Conservation (phyloP, 2,329 filamentous ascomycete species). For the Neoscytalidium dimidiatum region DNA sequence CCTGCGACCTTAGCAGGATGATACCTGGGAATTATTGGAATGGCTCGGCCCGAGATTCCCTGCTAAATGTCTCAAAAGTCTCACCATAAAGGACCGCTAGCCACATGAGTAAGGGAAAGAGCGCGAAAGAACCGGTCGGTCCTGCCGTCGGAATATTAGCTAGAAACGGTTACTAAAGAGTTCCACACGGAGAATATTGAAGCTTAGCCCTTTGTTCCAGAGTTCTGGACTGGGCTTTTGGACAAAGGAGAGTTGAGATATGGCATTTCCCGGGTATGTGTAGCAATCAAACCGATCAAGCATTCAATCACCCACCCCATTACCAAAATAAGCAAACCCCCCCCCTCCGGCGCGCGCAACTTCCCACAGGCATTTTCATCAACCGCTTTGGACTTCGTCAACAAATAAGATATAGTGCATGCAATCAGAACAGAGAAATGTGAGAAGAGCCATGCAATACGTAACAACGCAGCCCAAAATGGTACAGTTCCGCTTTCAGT, state of each 20-base stretch:
- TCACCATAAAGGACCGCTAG: background rate
- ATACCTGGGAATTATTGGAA: background rate
- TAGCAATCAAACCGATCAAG: constrained; percentile 1
- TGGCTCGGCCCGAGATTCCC: background rate
- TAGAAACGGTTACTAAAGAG: background rate
- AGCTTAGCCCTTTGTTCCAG: too few relatives aligned
- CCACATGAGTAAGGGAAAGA: background rate
- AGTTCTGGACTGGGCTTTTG: too few relatives aligned
- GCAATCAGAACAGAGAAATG: constrained; percentile 4
- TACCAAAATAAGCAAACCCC: background rate
- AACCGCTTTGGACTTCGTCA: constrained; percentile 1
- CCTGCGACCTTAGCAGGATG: background rate
- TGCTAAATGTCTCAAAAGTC: background rate
- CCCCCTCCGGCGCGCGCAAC: too few relatives aligned
- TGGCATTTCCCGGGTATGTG: constrained; percentile 10
- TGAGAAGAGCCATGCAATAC: constrained; percentile 13
- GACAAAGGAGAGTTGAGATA: background rate
- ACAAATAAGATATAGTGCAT: background rate
- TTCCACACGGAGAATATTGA: background rate
- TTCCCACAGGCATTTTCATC: background rate
- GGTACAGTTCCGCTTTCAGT: constrained; percentile 5
- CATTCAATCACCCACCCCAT: background rate
- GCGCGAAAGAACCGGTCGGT: background rate
- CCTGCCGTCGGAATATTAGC: background rate
- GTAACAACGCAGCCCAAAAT: constrained; percentile 1